Base-by-base conservation (phyloP, 495 filamentous ascomycete species). In the Aspergillus asperescens region DNA sequence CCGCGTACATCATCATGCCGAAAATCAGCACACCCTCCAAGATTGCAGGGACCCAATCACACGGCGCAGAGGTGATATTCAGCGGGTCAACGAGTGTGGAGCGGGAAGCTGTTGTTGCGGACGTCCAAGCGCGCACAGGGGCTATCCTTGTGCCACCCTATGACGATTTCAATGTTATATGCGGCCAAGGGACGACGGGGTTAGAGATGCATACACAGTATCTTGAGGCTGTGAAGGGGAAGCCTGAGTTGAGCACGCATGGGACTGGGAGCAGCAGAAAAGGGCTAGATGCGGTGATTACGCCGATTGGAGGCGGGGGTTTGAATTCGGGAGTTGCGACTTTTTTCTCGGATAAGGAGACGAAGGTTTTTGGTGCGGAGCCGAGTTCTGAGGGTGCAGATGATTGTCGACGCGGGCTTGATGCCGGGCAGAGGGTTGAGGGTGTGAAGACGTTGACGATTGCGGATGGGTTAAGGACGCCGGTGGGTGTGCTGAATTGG, bases 1-100 rank as follows among this genome's bases (percentile, higher is more conserved):
- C 83, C 1, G 87, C 89, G 0, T 77, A 89, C 70, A 88, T 98
- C 57, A 83, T 97, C 35, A 98, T 98, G 93, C 93, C 93, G 0
- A 57, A 66, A 4, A 94, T 91, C 65, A 86, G 82, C 54, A 86
- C 88, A 0, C 78, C 86, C 10, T 85, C 83, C 53, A 98, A 97
- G 69, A 90, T 96, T 58, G 83, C 86, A 18, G 90, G 85, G 2
- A 95, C 91, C 0, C 67, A 74, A 41, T 76, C 78, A 0, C 86
- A 94, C 65, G 87, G 87, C 50, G 88, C 89, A 2, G 69, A 74
- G n/a, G 79, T 98, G 16, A 74, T 87, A 25, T 94, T 95, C 78
- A 86, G 80, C 62, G 93, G 91, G 18, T 81, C 80, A 47, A 96
- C 90, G 3, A 80, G 80, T 32, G 63, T 78, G 1, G 93, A 96